Conservation (phyloP, 1,284 basidiomycete genomes). For the Irpex sp. region DNA sequence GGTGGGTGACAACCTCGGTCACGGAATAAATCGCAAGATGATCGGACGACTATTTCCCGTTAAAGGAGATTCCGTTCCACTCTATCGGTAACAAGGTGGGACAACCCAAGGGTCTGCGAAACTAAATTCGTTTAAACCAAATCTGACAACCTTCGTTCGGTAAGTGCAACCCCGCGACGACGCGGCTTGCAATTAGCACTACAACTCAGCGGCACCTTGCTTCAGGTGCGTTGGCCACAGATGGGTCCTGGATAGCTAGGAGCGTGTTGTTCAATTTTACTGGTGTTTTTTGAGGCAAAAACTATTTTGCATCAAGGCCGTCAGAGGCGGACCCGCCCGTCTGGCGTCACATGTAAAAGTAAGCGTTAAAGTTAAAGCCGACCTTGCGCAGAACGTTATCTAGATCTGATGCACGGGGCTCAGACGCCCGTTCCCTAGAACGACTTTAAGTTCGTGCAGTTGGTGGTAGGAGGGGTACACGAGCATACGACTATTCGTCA, state of each 20-base stretch:
- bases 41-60: neutral
- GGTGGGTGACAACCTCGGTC: neutral
- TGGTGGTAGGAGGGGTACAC: neutral
- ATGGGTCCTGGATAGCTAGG: neutral
- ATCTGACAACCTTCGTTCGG: neutral
- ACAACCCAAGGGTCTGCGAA: neutral
- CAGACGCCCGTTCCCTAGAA: neutral
- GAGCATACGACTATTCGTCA: neutral
- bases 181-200: neutral
- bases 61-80: neutral
- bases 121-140: neutral
- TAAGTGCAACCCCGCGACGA: neutral
- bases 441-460: neutral
- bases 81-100: neutral
- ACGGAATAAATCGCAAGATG: neutral
- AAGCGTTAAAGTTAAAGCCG: constrained; percentile 6
- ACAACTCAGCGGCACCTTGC: neutral
- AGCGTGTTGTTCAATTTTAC: neutral
- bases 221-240: neutral
- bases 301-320: neutral
- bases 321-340: neutral
- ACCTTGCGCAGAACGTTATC: constrained; percentile 27
- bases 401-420: constrained; percentile 20
- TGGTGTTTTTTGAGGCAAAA: neutral
- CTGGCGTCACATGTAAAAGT: neutral